Percentiles rank a stretch among this genome's conserved stretches.
phyloP scores from a whole-genome alignment of 192 early-diverging fungal species.

The Phlyctochytrium bullatum region DNA sequence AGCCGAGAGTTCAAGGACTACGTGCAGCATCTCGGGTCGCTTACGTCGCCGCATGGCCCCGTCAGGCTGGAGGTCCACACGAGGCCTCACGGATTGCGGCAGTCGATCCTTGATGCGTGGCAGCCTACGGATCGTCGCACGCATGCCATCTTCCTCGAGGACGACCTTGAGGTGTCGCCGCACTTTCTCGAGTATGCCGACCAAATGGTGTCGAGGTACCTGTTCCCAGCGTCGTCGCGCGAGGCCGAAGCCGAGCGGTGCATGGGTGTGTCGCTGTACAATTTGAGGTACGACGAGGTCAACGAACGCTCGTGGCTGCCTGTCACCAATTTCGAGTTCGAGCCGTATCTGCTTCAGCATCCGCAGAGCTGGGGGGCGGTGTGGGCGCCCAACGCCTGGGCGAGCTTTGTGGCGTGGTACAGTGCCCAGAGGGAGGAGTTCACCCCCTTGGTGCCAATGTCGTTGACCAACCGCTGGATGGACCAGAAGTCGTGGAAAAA shows the following conservation, averaged over 20 bases:
- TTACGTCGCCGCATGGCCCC: constrained; percentile 15
- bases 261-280: constrained; percentile 28
- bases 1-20: too few species aligned
- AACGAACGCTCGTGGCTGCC: constrained; percentile 14
- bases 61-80: constrained; percentile 15
- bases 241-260: constrained; percentile 8
- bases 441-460: constrained; percentile 18
- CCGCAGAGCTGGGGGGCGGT: constrained; percentile 32
- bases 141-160: constrained; percentile 34
- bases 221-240: constrained; percentile 8
- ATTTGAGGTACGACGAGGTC: constrained; percentile 22
- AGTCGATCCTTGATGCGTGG: constrained; percentile 30
- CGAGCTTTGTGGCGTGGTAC: constrained; percentile 23
- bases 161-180: constrained; percentile 30
- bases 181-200: constrained; percentile 33
- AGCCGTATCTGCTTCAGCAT: constrained; percentile 24
- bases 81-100: constrained; percentile 14
- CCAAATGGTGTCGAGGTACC: constrained; percentile 23
- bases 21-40: constrained; percentile 13
- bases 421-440: constrained; percentile 9
- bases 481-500: constrained; percentile 25
- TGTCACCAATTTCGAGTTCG: background rate
- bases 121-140: constrained; percentile 6
- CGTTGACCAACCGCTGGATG: constrained; percentile 24
- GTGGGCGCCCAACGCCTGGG: constrained; percentile 22